Evolutionary conservation across 2,329 filamentous ascomycete species (phyloP), one percentile per base, ranked within the genome.

Genomic region (Aspergillus brasiliensis): DNA sequence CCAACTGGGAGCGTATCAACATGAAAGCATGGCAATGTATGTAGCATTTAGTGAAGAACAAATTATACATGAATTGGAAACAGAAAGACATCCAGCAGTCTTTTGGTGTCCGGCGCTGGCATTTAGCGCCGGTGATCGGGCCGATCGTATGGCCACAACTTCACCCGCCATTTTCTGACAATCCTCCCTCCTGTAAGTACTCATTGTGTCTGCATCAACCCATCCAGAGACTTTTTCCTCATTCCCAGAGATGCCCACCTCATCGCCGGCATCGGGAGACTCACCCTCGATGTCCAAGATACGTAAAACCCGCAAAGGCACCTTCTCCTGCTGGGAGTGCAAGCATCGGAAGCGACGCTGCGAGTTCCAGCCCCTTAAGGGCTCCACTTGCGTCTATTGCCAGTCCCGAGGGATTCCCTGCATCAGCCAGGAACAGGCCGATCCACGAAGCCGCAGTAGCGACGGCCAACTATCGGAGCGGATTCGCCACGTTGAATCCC

Each of bases 261-360:
- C 52, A 8, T 46, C 25, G 15, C 44, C 38, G 13, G 2, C 51
- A 19, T 11, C 17, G 13, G 49, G 46, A 11, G 11, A 10, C 5
- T 21, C 13, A 8, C 25, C 8, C 10, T 2, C 38, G 5, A 4
- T 21, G 10, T 15, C 21, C 23, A 56, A 54, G 27, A 42, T 42
- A 28, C 51, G 49, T 31, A 61, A 58, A 11, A 23, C 48, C 1
- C 55, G 55, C 15, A 51, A 51, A n/a, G 59, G 58, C 23, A 58
- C 59, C 34, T 52, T 44, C 17, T 55, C 55, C 21, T 61, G 59
- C 46, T 58, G 55, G 55, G 51, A 61, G 31, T 61, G 55, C 42
- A 58, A 55, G 15, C 59, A 53, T 8, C 55, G 59, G 10, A 60
- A 57, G 42, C 49, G 42, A 46, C 40, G 51, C 19, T 60, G 58